These are phyloP conservation scores for Fusarium musae DNA, from an alignment of 2,329 filamentous ascomycete species.

Conservation along the genomic window DNA sequence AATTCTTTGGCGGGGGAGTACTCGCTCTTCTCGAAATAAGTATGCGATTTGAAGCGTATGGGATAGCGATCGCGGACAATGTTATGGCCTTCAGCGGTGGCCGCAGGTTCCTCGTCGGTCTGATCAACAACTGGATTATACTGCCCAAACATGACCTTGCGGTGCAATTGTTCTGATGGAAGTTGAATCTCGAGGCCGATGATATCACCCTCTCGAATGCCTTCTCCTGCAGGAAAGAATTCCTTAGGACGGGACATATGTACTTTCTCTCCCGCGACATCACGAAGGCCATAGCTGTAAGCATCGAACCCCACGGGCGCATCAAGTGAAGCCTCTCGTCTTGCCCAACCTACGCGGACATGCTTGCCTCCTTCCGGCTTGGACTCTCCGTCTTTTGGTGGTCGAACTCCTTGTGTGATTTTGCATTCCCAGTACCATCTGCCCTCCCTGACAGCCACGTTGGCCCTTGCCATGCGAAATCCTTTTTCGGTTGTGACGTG, in stretches of 20 bases:
- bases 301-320: constrained; percentile 88
- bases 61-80: constrained; percentile 95
- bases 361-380: constrained; percentile 65
- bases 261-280: constrained; percentile 89
- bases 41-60: constrained; percentile 91
- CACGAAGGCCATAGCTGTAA: constrained; percentile 93
- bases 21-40: constrained; percentile 93
- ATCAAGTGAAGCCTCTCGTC: constrained; percentile 83
- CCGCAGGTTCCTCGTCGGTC: constrained; percentile 64
- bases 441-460: constrained; percentile 89
- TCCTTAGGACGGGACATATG: constrained; percentile 94
- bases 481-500: constrained; percentile 92
- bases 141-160: constrained; percentile 85
- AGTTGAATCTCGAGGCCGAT: constrained; percentile 93
- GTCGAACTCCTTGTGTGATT: constrained; percentile 77
- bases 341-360: constrained; percentile 87
- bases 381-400: constrained; percentile 53
- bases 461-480: constrained; percentile 90
- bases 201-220: constrained; percentile 89
- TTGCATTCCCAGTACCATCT: constrained; percentile 95
- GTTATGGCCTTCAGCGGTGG: constrained; percentile 73
- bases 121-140: constrained; percentile 88
- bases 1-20: constrained; percentile 89
- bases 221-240: constrained; percentile 82
- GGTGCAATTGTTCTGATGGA: constrained; percentile 84